Evolutionary conservation across 495 filamentous ascomycete species (phyloP).

Genomic region (Lepraria neglecta): DNA sequence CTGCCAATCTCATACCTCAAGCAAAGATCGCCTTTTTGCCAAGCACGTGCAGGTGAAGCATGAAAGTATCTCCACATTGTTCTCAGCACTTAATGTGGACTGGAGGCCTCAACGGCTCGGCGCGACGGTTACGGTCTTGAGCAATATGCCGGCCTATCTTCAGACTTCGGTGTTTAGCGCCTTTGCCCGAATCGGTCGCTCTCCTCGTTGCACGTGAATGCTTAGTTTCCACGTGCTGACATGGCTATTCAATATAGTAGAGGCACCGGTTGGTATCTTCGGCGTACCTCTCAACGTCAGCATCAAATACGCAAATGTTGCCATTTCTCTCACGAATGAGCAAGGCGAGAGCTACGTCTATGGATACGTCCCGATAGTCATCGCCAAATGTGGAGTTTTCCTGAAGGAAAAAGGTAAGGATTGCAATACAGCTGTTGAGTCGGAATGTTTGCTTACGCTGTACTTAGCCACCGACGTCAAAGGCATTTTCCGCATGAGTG

Average conservation of each 20-base stretch:
- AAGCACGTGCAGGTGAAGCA: background rate
- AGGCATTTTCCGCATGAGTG: slow-evolving; percentile 93
- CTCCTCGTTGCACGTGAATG: background rate
- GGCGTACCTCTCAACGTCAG: slow-evolving; percentile 89
- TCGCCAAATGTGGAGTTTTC: slow-evolving; percentile 97
- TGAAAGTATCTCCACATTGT: background rate
- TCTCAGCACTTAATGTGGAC: background rate
- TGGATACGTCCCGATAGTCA: slow-evolving; percentile 97
- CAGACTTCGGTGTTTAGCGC: background rate
- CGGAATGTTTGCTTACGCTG: slow-evolving; percentile 4
- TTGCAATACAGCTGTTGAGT: background rate
- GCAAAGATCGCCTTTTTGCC: background rate
- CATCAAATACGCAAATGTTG: slow-evolving; percentile 97
- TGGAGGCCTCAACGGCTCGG: background rate
- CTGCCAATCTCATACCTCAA: background rate
- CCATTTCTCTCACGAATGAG: slow-evolving; percentile 88
- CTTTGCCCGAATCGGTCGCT: background rate
- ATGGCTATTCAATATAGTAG: slow-evolving; percentile 5
- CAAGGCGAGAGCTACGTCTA: slow-evolving; percentile 94
- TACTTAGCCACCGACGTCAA: slow-evolving; percentile 83
- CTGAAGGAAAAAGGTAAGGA: slow-evolving; percentile 92
- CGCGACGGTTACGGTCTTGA: background rate
- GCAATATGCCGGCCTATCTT: background rate
- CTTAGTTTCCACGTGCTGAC: slow-evolving; percentile 2
- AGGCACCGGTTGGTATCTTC: slow-evolving; percentile 62